Evolutionary conservation across 768 basidiomycete species (phyloP).

Genomic region (Porpolomopsis calyptriformis): DNA sequence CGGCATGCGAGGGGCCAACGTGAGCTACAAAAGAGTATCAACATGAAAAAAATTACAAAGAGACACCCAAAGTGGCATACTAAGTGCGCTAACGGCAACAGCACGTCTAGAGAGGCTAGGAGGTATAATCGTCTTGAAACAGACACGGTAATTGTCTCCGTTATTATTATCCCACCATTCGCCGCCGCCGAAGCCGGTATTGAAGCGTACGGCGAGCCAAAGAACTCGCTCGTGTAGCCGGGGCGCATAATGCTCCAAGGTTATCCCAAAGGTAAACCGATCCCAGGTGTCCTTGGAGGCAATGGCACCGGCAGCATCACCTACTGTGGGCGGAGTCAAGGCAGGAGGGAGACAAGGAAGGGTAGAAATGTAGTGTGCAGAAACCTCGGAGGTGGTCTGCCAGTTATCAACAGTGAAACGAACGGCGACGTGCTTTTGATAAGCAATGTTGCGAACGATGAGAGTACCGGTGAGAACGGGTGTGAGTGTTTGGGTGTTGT

Average conservation of each 20-base stretch:
- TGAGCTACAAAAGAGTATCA: background rate
- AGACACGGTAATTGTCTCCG: conserved; percentile 66
- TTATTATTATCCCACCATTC: conserved; percentile 96
- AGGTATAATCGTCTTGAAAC: conserved; percentile 33
- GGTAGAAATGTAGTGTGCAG: conserved; percentile 37
- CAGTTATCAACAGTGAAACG: conserved; percentile 91
- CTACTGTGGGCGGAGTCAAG: conserved; percentile 4
- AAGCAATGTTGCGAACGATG: conserved; percentile 76
- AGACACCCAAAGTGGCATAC: conserved; percentile 10
- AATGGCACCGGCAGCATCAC: conserved; percentile 11
- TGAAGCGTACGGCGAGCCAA: conserved; percentile 52
- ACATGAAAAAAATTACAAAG: no score
- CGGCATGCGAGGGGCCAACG: background rate
- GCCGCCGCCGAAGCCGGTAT: conserved; percentile 32
- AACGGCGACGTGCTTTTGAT: conserved; percentile 75
- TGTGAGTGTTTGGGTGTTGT: conserved; percentile 10
- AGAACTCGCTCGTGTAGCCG: conserved; percentile 42
- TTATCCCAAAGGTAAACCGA: conserved; percentile 49
- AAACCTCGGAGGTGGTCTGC: conserved; percentile 85
- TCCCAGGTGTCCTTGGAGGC: conserved; percentile 32
- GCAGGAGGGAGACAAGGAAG: conserved; percentile 26
- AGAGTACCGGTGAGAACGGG: conserved; percentile 54
- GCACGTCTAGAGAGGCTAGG: conserved; percentile 11
- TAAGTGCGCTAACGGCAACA: conserved; percentile 23
- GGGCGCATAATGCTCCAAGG: conserved; percentile 59